Evolutionary conservation across 75 land plant species (phyloP), one percentile per base, ranked within the genome.

Genomic region (Pseudotsuga menziesii): DNA sequence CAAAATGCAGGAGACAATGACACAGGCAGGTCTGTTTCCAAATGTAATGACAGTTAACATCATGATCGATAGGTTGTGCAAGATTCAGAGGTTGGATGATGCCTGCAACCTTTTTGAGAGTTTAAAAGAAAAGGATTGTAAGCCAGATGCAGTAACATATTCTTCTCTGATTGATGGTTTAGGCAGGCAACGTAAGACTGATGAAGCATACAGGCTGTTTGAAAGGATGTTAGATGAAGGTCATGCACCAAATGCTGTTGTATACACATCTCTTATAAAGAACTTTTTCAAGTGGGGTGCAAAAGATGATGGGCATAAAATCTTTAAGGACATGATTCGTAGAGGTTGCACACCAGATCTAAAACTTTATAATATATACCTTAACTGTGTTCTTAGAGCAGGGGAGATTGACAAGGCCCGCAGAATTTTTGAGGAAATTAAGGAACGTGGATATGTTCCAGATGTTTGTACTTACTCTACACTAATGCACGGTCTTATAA

Each of bases 401-500:
- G 89, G 92, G 19, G 89, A 88, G 62, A 66, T 71, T 62, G 84
- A 88, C 52, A 90, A 88, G 76, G 97, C 90, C n/a, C 80, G 90
- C 56, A 75, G 48, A 36, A 54, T 94, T 59, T 86, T 89, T 75
- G 77, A 84, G 61, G 94, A 93, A 59, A 93, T 93, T n/a, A 90
- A 86, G 52, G 78, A 80, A 14, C 26, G 4, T 54, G 94, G 88
- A 22, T 83, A 89, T 44, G 74, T 72, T 57, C 98, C 98, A 44
- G 93, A 93, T 80, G 80, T 55, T 20, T 72, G 86, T 25, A 95
- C 97, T 41, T 95, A 89, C 83, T 85, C 94, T 5, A 92, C 92
- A 35, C 74, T 92, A 5, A 90, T 88, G 72, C 83, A 88, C 76
- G 88, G 92, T 60, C 87, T 90, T 14, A 80, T 84, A 26, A 92